Conservation (phyloP, 2,329 filamentous ascomycete genomes). For the Rhytidhysteron rufulum region DNA sequence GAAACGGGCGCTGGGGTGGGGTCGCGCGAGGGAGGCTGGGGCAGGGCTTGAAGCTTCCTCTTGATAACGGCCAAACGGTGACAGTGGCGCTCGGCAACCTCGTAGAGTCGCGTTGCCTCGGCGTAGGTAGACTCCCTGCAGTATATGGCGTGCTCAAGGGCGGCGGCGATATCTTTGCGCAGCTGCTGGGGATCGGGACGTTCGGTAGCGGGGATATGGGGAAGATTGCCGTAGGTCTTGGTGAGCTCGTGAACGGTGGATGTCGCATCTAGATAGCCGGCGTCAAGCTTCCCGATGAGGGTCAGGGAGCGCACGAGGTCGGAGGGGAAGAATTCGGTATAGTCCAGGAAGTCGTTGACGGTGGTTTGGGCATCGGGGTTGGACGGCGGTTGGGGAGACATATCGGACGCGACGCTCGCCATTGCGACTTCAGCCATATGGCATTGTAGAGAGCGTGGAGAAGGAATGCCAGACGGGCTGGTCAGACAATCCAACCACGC, state of each 20-base stretch:
- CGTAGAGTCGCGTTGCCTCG: slow-evolving; percentile 54
- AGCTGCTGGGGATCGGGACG: slow-evolving; percentile 51
- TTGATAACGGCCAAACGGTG: slow-evolving; percentile 57
- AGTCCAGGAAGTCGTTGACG: slow-evolving; percentile 65
- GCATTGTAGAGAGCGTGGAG: slow-evolving; percentile 29
- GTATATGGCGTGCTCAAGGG: slow-evolving; percentile 52
- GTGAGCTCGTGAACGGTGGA: slow-evolving; percentile 47
- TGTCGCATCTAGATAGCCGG: slow-evolving; percentile 40
- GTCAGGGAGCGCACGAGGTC: slow-evolving; percentile 61
- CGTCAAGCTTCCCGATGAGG: slow-evolving; percentile 54
- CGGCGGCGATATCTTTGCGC: slow-evolving; percentile 54
- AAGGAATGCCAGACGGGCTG: slow-evolving; percentile 31
- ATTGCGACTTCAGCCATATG: slow-evolving; percentile 29
- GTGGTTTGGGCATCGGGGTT: slow-evolving; percentile 64
- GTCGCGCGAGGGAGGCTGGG: slow-evolving; percentile 58
- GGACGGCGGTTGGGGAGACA: slow-evolving; percentile 42
- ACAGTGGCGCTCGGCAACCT: slow-evolving; percentile 55
- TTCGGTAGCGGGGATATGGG: slow-evolving; percentile 44
- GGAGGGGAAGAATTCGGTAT: slow-evolving; percentile 65
- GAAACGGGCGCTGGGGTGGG: slow-evolving; percentile 51
- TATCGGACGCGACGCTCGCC: slow-evolving; percentile 26
- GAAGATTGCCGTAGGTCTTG: slow-evolving; percentile 48
- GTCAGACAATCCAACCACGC: slow-evolving; percentile 37
- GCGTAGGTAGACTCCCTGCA: slow-evolving; percentile 54
- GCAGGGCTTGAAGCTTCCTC: slow-evolving; percentile 58